These are phyloP conservation scores for Alternaria sp. DNA, from an alignment of 2,329 filamentous ascomycete genomes.

Conservation along the genomic window DNA sequence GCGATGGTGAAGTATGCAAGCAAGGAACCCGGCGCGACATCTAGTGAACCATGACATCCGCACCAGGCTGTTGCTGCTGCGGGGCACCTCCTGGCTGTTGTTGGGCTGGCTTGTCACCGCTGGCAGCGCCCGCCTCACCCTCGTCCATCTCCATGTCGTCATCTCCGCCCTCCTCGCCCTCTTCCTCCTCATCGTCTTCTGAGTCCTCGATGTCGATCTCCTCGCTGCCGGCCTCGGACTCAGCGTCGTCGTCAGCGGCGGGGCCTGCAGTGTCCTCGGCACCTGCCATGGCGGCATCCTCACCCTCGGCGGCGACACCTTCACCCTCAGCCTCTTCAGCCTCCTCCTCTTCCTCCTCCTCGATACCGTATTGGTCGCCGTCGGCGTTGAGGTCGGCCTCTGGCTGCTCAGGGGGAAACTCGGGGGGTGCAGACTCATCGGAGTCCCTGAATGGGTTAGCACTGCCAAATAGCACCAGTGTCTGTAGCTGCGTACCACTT, in stretches of 20 bases:
- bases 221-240: conserved; percentile 76
- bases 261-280: conserved; percentile 62
- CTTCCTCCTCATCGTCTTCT: conserved; percentile 74
- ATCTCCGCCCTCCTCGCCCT: conserved; percentile 62
- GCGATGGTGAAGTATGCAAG: conserved; percentile 4
- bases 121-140: conserved; percentile 48
- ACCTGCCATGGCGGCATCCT: conserved; percentile 79
- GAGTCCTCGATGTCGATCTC: conserved; percentile 80
- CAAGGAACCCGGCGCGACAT: background rate
- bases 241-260: conserved; percentile 68
- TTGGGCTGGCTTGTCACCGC: conserved; percentile 44
- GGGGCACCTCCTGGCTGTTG: conserved; percentile 30
- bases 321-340: conserved; percentile 60
- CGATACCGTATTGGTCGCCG: conserved; percentile 83
- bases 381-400: conserved; percentile 92
- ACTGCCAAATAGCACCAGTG: background rate
- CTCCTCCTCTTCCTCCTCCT: conserved; percentile 73
- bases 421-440: conserved; percentile 93
- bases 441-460: conserved; percentile 74
- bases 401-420: conserved; percentile 96
- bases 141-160: conserved; percentile 66
- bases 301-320: conserved; percentile 58
- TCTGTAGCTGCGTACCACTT: conserved; percentile 75
- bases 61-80: conserved; percentile 31
- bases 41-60: conserved; percentile 53